Evolutionary conservation across 805 yeast species (phyloP).

Genomic region (Grigorovia jiainica): DNA sequence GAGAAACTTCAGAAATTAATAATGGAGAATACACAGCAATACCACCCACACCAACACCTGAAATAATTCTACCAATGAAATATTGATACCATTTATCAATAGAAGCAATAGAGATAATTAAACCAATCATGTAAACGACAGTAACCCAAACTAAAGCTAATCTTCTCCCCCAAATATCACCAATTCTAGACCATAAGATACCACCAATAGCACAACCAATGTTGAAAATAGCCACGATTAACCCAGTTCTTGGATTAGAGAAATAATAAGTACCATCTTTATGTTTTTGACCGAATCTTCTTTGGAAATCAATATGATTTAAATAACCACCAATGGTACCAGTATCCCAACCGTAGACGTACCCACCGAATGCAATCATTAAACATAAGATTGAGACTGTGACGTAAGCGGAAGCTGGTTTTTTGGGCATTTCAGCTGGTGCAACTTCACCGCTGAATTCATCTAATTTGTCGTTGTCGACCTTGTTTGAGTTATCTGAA

Average conservation of each 20-base stretch:
- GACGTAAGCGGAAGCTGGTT: no score
- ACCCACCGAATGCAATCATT: constrained; percentile 27
- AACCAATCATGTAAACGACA: no score
- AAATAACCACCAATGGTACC: constrained; percentile 76
- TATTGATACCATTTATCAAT: no score
- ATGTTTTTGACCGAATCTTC: constrained; percentile 28
- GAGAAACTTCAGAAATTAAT: constrained; percentile 61
- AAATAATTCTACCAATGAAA: no score
- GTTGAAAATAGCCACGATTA: constrained; percentile 48
- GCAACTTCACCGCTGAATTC: no score
- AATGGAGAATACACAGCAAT: constrained; percentile 69
- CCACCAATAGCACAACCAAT: no score
- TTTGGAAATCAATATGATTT: no score
- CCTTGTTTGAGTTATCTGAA: constrained; percentile 1
- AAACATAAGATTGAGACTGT: no score
- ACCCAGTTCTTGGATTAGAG: constrained; percentile 46
- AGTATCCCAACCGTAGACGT: constrained; percentile 67
- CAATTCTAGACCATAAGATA: no score
- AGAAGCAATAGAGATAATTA: no score
- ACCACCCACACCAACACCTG: constrained; percentile 74
- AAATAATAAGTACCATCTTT: constrained; percentile 29
- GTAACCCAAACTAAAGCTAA: no score
- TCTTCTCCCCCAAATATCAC: no score
- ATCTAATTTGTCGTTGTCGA: constrained; percentile 2
- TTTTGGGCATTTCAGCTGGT: constrained; percentile 22